phyloP scores from a whole-genome alignment of 23 red algal genomes.

The Gracilariopsis chorda region DNA sequence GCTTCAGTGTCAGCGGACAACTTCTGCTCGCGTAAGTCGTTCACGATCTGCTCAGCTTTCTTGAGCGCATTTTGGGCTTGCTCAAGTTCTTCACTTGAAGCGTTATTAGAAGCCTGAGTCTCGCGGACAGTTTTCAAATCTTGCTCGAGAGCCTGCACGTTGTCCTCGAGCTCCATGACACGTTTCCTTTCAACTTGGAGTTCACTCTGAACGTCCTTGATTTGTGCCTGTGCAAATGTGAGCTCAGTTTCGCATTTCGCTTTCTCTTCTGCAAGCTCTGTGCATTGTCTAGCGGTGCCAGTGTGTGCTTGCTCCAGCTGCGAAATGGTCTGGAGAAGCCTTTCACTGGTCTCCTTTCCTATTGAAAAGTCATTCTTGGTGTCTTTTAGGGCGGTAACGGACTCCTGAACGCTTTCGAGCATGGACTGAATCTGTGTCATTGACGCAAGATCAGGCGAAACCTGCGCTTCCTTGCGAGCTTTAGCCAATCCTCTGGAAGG shows the following conservation, averaged over 20 bases:
- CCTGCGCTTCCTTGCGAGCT: not conserved
- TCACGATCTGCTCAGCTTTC: not conserved
- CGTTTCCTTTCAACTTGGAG: not conserved
- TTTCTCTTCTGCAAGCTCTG: not conserved
- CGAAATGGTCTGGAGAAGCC: constrained; percentile 2
- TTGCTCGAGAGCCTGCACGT: not conserved
- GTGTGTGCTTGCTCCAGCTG: not conserved
- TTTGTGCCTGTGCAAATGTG: not conserved
- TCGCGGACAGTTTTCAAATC: not conserved
- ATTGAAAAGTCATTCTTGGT: not conserved
- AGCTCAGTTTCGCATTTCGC: not conserved
- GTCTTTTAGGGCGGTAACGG: not conserved
- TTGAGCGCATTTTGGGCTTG: not conserved
- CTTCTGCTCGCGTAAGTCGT: not conserved
- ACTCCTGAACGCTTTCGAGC: not conserved
- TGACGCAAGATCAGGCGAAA: not conserved
- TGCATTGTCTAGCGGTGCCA: not conserved
- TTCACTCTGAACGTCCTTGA: constrained; percentile 16
- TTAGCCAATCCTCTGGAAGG: not conserved
- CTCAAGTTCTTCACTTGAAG: constrained; percentile 4
- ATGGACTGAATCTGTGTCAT: not conserved
- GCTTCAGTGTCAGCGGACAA: not conserved
- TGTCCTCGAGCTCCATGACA: not conserved
- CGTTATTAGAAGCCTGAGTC: not conserved
- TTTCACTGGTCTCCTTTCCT: not conserved